phyloP scores from a whole-genome alignment of 495 filamentous ascomycete species.

The Xylaria scruposa region DNA sequence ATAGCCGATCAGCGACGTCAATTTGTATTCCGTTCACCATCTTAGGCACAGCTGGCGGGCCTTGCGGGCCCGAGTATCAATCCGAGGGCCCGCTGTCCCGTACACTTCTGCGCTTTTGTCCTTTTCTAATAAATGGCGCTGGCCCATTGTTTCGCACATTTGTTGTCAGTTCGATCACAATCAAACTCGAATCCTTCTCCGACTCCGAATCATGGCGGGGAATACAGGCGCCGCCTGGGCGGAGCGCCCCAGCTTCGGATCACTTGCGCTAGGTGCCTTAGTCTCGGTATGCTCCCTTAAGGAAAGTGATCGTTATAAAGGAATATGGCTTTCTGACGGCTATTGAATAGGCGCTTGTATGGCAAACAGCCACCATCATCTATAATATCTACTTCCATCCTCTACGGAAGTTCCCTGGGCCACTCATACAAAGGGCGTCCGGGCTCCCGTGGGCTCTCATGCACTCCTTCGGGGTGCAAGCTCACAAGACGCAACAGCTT shows the following conservation, averaged over 20 bases:
- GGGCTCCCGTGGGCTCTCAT: constrained; percentile 32
- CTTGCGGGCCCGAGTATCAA: neutral
- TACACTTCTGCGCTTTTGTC: neutral
- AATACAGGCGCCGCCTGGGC: neutral
- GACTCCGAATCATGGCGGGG: constrained; percentile 7
- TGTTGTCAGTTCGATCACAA: neutral
- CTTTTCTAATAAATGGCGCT: neutral
- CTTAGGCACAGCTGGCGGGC: neutral
- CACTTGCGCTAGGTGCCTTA: constrained; percentile 5
- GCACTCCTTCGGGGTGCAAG: constrained; percentile 30
- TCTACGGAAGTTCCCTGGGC: constrained; percentile 58
- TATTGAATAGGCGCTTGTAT: constrained; percentile 26
- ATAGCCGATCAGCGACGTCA: neutral
- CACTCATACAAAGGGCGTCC: constrained; percentile 38
- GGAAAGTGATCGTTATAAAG: neutral
- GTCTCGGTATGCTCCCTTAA: constrained; percentile 9
- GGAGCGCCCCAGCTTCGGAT: constrained; percentile 17
- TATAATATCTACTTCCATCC: constrained; percentile 62
- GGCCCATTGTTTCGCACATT: neutral
- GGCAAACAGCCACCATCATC: constrained; percentile 29
- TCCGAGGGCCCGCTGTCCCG: neutral
- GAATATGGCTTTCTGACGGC: constrained; percentile 10
- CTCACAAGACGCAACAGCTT: constrained; percentile 39
- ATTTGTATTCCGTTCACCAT: neutral
- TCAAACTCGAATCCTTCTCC: neutral